Conservation (phyloP, 495 filamentous ascomycete species). For the Sporormia fimetaria region DNA sequence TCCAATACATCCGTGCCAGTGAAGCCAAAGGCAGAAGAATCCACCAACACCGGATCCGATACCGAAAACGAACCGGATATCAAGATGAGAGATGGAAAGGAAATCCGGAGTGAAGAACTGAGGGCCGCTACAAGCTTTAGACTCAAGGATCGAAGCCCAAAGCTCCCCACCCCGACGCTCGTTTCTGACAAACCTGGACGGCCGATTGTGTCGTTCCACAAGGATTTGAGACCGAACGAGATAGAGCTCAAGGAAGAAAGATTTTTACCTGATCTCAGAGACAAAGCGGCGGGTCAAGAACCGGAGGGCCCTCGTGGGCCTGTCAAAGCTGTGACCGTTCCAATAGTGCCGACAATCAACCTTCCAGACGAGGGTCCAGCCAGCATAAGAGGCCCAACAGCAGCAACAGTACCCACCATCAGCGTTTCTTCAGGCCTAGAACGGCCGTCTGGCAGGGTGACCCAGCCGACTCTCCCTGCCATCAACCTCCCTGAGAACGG, state of each 20-base stretch:
- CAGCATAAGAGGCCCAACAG: background rate
- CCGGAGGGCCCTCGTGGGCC: constrained; percentile 9
- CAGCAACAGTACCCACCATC: constrained; percentile 9
- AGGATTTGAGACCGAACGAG: constrained; percentile 58
- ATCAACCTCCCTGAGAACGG: constrained; percentile 18
- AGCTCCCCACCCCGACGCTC: constrained; percentile 70
- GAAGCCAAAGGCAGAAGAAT: constrained; percentile 32
- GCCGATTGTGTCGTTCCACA: constrained; percentile 89
- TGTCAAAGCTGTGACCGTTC: constrained; percentile 18
- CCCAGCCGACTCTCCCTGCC: constrained; percentile 9
- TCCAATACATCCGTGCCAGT: constrained; percentile 39
- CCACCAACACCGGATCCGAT: background rate
- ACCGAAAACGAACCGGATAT: constrained; percentile 13
- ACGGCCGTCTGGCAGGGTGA: constrained; percentile 11
- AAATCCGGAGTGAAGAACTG: constrained; percentile 78
- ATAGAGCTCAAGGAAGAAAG: constrained; percentile 31
- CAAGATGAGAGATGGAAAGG: constrained; percentile 55
- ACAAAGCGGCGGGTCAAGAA: background rate
- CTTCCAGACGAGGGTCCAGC: constrained; percentile 1
- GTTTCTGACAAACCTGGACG: constrained; percentile 75
- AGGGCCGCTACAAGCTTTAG: constrained; percentile 81
- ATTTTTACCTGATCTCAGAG: constrained; percentile 6
- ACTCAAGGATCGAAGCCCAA: constrained; percentile 71
- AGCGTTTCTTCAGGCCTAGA: constrained; percentile 4
- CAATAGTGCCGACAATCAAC: constrained; percentile 17